Evolutionary conservation across 1,284 basidiomycete genomes (phyloP), one percentile per base, ranked within the genome.

Genomic region (Vanrija pseudolonga): DNA sequence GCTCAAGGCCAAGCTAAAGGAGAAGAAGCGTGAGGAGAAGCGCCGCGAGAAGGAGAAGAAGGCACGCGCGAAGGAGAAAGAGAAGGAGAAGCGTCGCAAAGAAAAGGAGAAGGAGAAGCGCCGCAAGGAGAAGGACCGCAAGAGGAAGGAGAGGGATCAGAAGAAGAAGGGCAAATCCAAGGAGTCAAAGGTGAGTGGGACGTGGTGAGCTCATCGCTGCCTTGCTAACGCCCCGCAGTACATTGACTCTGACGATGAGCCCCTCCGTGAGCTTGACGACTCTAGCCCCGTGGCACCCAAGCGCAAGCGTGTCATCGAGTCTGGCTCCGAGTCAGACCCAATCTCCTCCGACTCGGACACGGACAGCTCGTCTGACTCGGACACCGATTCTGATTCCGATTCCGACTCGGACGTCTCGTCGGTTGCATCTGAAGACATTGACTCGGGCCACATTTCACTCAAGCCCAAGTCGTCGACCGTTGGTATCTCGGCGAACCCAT

Each of bases 341-440:
- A 32, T 32, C 32, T 32, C 32, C n/a, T 74, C 62, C 15, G 62
- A 70, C 72, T 55, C 74, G 70, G 45, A 71, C 70, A 45, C 74
- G 70, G 49, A 59, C 71, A 12, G 62, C 60, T n/a, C 80, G 79
- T 54, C 79, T 7, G 50, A 79, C 40, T 82, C 81, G 22, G 41
- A 40, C 71, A 79, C 81, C 19, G 51, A 53, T 47, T 56, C 57
- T 22, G 52, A 58, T 14, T 57, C 61, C 20, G 61, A 65, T 12
- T 54, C 55, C 5, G 60, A 57, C 41, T 39, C 50, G 19, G 43
- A 59, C 24, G 63, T 63, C 20, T 68, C 67, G 1, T 69, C 68
- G 4, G 63, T 69, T 28, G 61, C 67, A 39, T 67, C 69, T 17
- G 64, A 65, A 24, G 68, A 73, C 51, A 55, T 70, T 15, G 72